Percentiles rank a stretch among this genome's conserved stretches.
Conservation (phyloP, 2,329 filamentous ascomycete genomes). For the Exophiala xenobiotica region DNA sequence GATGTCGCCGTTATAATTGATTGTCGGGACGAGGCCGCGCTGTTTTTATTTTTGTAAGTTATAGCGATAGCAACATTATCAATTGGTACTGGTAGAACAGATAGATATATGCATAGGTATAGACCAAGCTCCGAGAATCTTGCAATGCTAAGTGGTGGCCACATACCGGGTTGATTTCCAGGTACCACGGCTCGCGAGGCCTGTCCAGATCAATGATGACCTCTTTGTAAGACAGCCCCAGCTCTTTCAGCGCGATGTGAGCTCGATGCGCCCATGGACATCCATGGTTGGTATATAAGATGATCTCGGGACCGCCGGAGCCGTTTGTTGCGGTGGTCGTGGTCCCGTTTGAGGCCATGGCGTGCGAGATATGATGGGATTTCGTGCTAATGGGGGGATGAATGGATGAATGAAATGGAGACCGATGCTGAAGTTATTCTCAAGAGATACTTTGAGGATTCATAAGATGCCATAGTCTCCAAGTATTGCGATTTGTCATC, state of each 20-base stretch:
- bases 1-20: conserved; percentile 62
- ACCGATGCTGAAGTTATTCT: too few species aligned
- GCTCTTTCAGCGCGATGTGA: conserved; percentile 68
- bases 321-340: neutral
- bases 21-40: conserved; percentile 70
- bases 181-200: conserved; percentile 71
- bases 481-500: too few species aligned
- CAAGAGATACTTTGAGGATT: too few species aligned
- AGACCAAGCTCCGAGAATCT: too few species aligned
- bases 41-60: conserved; percentile 28
- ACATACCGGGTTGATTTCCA: conserved; percentile 68
- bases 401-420: too few species aligned
- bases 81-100: too few species aligned
- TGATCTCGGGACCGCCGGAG: conserved; percentile 40
- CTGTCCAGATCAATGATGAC: conserved; percentile 68
- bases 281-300: conserved; percentile 66
- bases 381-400: too few species aligned
- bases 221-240: conserved; percentile 65
- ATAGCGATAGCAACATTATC: neutral
- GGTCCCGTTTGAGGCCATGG: neutral
- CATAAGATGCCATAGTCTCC: too few species aligned
- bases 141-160: too few species aligned
- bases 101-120: too few species aligned
- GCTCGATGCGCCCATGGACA: conserved; percentile 76
- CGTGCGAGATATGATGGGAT: neutral